Base-by-base conservation (phyloP, 1,139 yeast genomes). In the Yamadazyma sp. region DNA sequence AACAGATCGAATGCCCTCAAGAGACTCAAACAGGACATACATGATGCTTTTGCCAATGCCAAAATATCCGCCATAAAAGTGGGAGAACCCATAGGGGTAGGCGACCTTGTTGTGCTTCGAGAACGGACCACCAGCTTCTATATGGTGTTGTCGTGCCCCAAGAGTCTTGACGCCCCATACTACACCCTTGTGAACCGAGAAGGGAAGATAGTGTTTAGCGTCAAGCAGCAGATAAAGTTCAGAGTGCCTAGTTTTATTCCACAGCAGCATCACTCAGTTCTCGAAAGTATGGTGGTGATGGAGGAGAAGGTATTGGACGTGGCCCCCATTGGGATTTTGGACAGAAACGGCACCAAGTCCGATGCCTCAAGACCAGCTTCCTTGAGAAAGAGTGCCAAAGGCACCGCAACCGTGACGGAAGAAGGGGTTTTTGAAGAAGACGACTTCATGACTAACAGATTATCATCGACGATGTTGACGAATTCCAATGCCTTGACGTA, bases 181-280 rank as follows among this genome's bases (percentile, higher is more conserved):
- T 83, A 76, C 48, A 74, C 85, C 0, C 70, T 79, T 43, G 62
- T 80, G 34, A 73, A 75, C 41, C 66, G 71, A 29, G 73, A 72
- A 42, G 92, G 94, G 4, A 77, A 70, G 33, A 59, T 84, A 6
- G 51, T 65, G 1, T 80, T 73, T 59, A 73, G 73, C 1, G 61
- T 74, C 10, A 70, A 69, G 42, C 54, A 62, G n/a, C 56, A 59
- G 10, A 71, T 83, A 35, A 62, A 64, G 31, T 53, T 77, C 26
- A 62, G 89, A 39, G 61, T 84, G 9, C 89, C 90, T 1, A 56
- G 61, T 2, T 69, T 77, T 2, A 63, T 78, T 28, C 81, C 82
- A 0, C 42, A 47, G 2, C 38, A 50, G 24, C 54, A 50, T 31
- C 46, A 47, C 10, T 40, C 42, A 1, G 40, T 59, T 1, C 37